Conservation (phyloP, 176 grass and related monocot genomes). For the Hyparrhenia diplandra region DNA sequence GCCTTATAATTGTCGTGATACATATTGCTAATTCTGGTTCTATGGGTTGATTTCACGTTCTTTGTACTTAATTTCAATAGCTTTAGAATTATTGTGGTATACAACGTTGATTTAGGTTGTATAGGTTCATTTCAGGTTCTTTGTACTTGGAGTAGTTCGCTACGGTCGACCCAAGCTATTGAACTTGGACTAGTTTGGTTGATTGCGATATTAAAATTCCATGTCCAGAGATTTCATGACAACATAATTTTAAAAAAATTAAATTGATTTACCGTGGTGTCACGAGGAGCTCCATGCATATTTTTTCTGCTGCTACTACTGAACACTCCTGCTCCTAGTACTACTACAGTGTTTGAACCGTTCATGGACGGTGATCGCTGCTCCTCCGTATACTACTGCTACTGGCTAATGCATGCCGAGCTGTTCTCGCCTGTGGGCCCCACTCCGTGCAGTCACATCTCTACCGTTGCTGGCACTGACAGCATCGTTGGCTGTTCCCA, state of each 20-base stretch:
- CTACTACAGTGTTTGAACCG: too few relatives aligned
- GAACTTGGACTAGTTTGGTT: too few relatives aligned
- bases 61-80: background rate
- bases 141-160: too few relatives aligned
- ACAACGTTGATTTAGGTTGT: too few relatives aligned
- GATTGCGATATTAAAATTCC: background rate
- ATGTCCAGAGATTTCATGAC: too few relatives aligned
- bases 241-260: background rate
- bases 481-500: background rate
- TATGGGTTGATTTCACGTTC: background rate
- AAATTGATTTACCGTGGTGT: background rate
- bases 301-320: too few relatives aligned
- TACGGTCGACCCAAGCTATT: too few relatives aligned
- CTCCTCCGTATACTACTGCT: background rate
- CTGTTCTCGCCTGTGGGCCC: background rate
- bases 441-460: background rate
- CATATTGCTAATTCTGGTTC: background rate
- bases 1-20: too few relatives aligned
- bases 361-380: background rate
- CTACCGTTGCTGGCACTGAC: background rate
- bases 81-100: too few relatives aligned
- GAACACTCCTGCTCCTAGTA: background rate
- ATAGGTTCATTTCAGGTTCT: too few relatives aligned
- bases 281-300: background rate
- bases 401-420: background rate